phyloP scores from a whole-genome alignment of 306 rosid species.

The Vachellia pachyceras region DNA sequence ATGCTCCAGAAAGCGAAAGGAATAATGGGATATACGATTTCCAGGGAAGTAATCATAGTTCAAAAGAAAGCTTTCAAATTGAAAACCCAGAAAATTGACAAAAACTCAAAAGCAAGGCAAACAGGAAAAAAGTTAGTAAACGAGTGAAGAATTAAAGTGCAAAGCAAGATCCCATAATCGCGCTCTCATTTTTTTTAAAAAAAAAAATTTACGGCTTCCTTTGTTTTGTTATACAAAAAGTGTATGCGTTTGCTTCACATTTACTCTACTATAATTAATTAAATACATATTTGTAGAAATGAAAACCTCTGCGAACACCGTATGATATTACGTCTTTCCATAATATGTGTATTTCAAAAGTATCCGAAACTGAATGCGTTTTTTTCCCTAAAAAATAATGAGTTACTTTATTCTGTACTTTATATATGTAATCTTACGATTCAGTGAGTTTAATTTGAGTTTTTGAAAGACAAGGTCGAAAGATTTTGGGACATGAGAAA shows the following conservation, averaged over 20 bases:
- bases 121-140: background rate
- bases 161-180: background rate
- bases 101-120: background rate
- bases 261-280: background rate
- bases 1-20: background rate
- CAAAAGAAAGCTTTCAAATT: background rate
- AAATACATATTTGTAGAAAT: too few relatives aligned
- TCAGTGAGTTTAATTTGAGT: background rate
- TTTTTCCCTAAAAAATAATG: too few relatives aligned
- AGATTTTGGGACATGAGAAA: background rate
- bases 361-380: background rate
- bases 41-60: background rate
- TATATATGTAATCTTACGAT: too few relatives aligned
- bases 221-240: background rate
- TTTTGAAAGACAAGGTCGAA: background rate
- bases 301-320: background rate
- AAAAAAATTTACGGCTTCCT: background rate
- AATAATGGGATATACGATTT: background rate
- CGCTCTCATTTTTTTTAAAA: background rate
- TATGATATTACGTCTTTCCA: background rate
- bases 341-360: too few relatives aligned
- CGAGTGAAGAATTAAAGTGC: background rate
- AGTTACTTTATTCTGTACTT: too few relatives aligned
- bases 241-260: background rate
- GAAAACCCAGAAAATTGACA: background rate